These are phyloP conservation scores for Aspergillus bertholletiae DNA, from an alignment of 495 filamentous ascomycete species.

Conservation along the genomic window DNA sequence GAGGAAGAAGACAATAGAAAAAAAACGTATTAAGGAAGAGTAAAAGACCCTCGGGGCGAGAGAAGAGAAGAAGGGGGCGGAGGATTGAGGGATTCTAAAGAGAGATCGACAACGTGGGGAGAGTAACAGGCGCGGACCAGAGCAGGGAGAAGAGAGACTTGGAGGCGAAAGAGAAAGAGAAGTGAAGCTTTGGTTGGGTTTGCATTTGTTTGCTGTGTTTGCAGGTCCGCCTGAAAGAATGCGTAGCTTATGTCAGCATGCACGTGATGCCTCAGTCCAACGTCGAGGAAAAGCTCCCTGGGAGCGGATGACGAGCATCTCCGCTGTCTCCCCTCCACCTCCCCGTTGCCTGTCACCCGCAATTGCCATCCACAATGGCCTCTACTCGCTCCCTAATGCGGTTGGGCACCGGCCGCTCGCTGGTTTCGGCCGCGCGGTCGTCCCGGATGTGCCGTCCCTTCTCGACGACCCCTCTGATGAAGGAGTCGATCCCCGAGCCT, in stretches of 20 bases:
- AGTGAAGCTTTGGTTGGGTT: conserved; percentile 43
- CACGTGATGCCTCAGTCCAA: conserved; percentile 29
- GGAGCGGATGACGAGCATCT: conserved; percentile 1
- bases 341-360: conserved; percentile 14
- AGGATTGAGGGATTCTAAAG: conserved; percentile 13
- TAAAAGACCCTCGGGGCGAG: conserved; percentile 10
- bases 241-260: conserved; percentile 24
- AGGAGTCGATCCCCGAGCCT: conserved; percentile 43
- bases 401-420: conserved; percentile 58
- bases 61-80: conserved; percentile 16
- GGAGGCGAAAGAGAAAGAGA: conserved; percentile 29
- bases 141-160: conserved; percentile 12
- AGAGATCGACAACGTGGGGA: conserved; percentile 21
- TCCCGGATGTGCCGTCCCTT: conserved; percentile 52
- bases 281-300: conserved; percentile 34
- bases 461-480: conserved; percentile 53
- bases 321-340: conserved; percentile 20
- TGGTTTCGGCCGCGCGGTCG: conserved; percentile 57
- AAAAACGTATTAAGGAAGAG: background rate
- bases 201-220: conserved; percentile 28
- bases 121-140: conserved; percentile 14
- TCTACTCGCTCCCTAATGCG: conserved; percentile 62
- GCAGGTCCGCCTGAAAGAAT: conserved; percentile 13
- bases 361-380: conserved; percentile 35
- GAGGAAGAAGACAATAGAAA: conserved; percentile 12